Base-by-base conservation (phyloP, 352 stramenopile species). In the Phytophthora aleatoria region DNA sequence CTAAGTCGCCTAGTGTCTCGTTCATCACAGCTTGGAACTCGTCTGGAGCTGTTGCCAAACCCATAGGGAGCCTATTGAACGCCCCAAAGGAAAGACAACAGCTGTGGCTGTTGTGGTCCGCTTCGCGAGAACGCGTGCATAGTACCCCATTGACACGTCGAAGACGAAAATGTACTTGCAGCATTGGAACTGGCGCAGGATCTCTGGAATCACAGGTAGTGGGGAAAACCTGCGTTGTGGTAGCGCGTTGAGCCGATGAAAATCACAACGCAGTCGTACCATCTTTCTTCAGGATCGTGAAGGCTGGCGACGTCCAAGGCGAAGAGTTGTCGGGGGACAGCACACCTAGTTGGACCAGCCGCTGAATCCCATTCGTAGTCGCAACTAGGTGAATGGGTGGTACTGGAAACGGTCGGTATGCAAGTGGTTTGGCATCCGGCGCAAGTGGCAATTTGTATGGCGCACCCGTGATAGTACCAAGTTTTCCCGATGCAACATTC, bases 21-120 rank as follows among this genome's bases (percentile, higher is more conserved):
- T 61, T 42, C 53, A 45, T 61, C 27, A 39, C 42, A 3, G 42
- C 30, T 45, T 61, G 53, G 16, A 52, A 52, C 45, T 53, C 42
- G 28, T 53, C 31, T 5, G 52, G 27, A 9, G 50, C 26, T 8
- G 50, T 56, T 2, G 33, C 5, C 0, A 57, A 20, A 8, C 50
- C 50, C 50, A 57, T 48, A 1, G 35, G 35, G 8, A 56, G 11
- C 20, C 49, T n/a, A n/a, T 45, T 45, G 49, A 45, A 56, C 10
- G 35, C 49, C 24, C 35, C 20, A 33, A 48, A 27, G 26, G 36
- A 39, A 57, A 57, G 8, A 48, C 50, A 49, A 39, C 39, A 28
- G 26, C 5, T 24, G 50, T 57, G 33, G 33, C 50, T 5, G 50
- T 35, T 38, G 5, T 9, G 9, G 2, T 9, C 5, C 35, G 8